A percentile compares a stretch with the other conserved stretches of the same genome.
Evolutionary conservation across 306 rosid genomes (phyloP).

Genomic region (Gleditsia sinensis): DNA sequence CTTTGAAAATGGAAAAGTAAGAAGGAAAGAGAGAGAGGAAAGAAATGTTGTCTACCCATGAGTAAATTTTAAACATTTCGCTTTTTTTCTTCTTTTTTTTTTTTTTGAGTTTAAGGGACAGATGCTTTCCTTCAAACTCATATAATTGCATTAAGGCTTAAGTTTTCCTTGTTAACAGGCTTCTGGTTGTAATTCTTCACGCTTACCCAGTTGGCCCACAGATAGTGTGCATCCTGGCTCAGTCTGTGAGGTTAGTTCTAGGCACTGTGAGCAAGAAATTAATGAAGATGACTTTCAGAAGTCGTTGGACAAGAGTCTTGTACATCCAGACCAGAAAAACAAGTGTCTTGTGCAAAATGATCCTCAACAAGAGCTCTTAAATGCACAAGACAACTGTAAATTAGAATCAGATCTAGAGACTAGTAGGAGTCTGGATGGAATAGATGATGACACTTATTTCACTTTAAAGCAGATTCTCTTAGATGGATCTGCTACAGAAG

Average conservation of each 20-base stretch:
- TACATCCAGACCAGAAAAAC: slow-evolving; percentile 34
- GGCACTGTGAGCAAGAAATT: slow-evolving; percentile 41
- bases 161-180: slow-evolving; percentile 48
- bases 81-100: slow-evolving; percentile 3
- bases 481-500: slow-evolving; percentile 49
- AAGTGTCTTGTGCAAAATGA: slow-evolving; percentile 36
- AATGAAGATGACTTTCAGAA: slow-evolving; percentile 42
- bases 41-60: background rate
- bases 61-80: background rate
- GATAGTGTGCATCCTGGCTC: slow-evolving; percentile 41
- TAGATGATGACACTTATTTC: slow-evolving; percentile 32
- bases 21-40: background rate
- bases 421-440: slow-evolving; percentile 45
- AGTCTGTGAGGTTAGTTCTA: slow-evolving; percentile 35
- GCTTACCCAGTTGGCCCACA: slow-evolving; percentile 42
- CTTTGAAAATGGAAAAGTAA: background rate
- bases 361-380: slow-evolving; percentile 39
- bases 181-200: slow-evolving; percentile 39
- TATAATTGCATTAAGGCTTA: slow-evolving; percentile 20
- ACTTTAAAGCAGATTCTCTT: slow-evolving; percentile 46
- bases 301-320: slow-evolving; percentile 32
- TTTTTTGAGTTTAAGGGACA: background rate
- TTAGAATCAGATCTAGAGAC: slow-evolving; percentile 45
- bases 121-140: slow-evolving; percentile 19
- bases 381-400: slow-evolving; percentile 35